Conservation (phyloP, 352 stramenopile genomes). For the Albugo laibachii region DNA sequence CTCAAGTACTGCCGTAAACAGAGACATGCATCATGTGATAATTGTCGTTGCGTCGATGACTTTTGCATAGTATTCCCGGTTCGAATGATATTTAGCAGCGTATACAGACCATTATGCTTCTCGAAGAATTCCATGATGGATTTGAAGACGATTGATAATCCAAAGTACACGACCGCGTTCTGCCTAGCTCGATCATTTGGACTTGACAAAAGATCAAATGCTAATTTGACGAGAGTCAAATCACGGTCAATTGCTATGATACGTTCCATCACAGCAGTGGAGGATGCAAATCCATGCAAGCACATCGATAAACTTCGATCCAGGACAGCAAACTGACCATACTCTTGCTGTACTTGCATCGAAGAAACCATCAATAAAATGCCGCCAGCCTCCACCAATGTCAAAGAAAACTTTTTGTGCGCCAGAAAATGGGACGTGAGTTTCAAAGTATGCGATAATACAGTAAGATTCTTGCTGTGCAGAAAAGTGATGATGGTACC, state of each 20-base stretch:
- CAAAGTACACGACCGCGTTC: conserved; percentile 72
- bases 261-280: conserved; percentile 51
- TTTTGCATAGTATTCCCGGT: conserved; percentile 47
- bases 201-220: conserved; percentile 44
- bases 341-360: conserved; percentile 11
- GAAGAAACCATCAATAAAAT: conserved; percentile 49
- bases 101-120: conserved; percentile 67
- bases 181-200: conserved; percentile 60
- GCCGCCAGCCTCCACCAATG: conserved; percentile 48
- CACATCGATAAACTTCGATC: conserved; percentile 73
- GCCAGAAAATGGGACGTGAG: conserved; percentile 69
- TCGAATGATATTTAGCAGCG: conserved; percentile 67
- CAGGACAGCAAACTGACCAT: conserved; percentile 29
- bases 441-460: conserved; percentile 67
- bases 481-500: conserved; percentile 68
- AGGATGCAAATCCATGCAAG: conserved; percentile 65
- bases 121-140: conserved; percentile 71
- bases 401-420: conserved; percentile 72
- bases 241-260: conserved; percentile 34
- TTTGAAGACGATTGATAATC: conserved; percentile 59
- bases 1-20: conserved; percentile 66
- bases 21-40: conserved; percentile 67
- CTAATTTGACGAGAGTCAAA: conserved; percentile 25
- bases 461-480: conserved; percentile 58
- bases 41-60: conserved; percentile 46